phyloP scores from a whole-genome alignment of 108 stramenopile genomes.

The Pseudonitzschia multiseries region DNA sequence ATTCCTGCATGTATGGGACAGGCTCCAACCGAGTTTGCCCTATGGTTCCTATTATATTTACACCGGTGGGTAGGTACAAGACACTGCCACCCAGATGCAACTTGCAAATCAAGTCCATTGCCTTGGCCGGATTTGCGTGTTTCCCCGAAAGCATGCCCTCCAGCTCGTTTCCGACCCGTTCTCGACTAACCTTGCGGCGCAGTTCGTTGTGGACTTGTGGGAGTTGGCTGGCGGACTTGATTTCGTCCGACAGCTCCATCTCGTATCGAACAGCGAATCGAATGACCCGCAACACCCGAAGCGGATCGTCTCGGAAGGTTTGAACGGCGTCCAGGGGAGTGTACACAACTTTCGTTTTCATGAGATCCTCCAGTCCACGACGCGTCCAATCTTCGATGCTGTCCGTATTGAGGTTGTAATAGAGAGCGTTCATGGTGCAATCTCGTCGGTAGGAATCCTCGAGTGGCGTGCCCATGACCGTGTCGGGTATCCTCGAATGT shows the following conservation, averaged over 20 bases:
- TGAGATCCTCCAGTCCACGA: conserved; percentile 75
- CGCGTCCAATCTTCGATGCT: conserved; percentile 91
- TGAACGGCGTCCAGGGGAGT: conserved; percentile 69
- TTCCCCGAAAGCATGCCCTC: conserved; percentile 86
- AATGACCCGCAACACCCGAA: conserved; percentile 88
- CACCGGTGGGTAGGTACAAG: conserved; percentile 53
- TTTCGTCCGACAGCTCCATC: conserved; percentile 60
- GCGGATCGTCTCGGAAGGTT: conserved; percentile 92
- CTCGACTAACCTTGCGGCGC: conserved; percentile 83
- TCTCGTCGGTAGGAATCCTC: conserved; percentile 94
- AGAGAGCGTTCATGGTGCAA: conserved; percentile 94
- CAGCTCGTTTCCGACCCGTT: conserved; percentile 89
- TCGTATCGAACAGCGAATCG: conserved; percentile 87
- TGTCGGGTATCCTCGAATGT: conserved; percentile 88
- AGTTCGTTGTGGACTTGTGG: conserved; percentile 64
- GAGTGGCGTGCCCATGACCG: conserved; percentile 82
- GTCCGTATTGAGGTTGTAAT: conserved; percentile 85
- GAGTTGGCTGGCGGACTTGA: conserved; percentile 57
- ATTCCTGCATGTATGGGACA: conserved; percentile 12
- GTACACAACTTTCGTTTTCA: conserved; percentile 51
- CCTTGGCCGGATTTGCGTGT: conserved; percentile 55
- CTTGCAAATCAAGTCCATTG: conserved; percentile 64
- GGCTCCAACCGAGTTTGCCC: conserved; percentile 21
- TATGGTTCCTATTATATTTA: conserved; percentile 29
- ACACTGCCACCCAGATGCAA: conserved; percentile 70